phyloP scores from a whole-genome alignment of 768 basidiomycete genomes.

The Cystoderma amianthinum region DNA sequence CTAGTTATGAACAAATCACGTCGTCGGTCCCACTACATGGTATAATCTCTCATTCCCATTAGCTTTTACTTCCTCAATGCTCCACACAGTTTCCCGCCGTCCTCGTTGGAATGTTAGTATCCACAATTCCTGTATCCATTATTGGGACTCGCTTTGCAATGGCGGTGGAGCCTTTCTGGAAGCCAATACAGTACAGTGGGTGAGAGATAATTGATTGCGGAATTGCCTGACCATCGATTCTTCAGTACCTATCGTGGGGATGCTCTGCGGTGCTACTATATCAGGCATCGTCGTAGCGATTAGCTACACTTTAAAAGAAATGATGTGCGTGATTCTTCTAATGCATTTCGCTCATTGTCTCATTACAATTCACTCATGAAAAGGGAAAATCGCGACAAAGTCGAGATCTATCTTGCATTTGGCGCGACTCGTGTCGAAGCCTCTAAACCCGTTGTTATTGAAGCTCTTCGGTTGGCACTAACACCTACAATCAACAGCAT shows the following conservation, averaged over 20 bases:
- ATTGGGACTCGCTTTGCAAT: slow-evolving; percentile 73
- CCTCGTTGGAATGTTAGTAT: slow-evolving; percentile 61
- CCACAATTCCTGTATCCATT: slow-evolving; percentile 75
- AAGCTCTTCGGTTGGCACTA: slow-evolving; percentile 74
- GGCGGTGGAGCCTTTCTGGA: slow-evolving; percentile 76
- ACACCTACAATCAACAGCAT: slow-evolving; percentile 83
- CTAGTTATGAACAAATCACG: slow-evolving; percentile 78
- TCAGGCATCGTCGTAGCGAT: slow-evolving; percentile 68
- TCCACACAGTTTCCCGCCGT: slow-evolving; percentile 53
- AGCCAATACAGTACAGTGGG: slow-evolving; percentile 74
- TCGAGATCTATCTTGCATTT: slow-evolving; percentile 81
- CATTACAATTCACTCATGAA: neutral
- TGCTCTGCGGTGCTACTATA: slow-evolving; percentile 80
- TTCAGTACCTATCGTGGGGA: slow-evolving; percentile 76
- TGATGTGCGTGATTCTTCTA: slow-evolving; percentile 41
- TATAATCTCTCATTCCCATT: slow-evolving; percentile 12
- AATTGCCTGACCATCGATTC: neutral
- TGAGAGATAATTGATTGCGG: slow-evolving; percentile 4
- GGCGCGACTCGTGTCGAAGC: slow-evolving; percentile 83
- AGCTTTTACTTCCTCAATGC: neutral
- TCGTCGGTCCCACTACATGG: slow-evolving; percentile 70
- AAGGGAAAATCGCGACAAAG: slow-evolving; percentile 80
- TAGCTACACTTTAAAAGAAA: slow-evolving; percentile 66
- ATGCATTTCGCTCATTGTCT: neutral
- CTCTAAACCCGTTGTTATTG: slow-evolving; percentile 68